These are phyloP conservation scores for Vigna mungo DNA, from an alignment of 306 rosid genomes.

Conservation along the genomic window DNA sequence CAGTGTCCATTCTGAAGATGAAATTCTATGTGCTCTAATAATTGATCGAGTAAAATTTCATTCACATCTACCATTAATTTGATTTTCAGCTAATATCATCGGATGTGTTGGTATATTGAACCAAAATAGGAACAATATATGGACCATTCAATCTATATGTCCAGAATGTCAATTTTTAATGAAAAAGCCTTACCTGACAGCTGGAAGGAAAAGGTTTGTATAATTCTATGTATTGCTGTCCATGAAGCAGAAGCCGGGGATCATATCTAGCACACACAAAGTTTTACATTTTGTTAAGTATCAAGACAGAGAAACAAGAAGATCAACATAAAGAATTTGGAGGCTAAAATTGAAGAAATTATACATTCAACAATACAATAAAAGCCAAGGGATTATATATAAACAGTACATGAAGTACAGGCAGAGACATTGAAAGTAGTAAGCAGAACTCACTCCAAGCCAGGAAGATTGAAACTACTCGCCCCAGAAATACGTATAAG, in stretches of 20 bases:
- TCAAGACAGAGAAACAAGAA: constrained; percentile 28
- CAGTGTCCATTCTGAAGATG: constrained; percentile 16
- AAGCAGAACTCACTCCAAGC: constrained; percentile 74
- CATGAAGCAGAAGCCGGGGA: constrained; percentile 88
- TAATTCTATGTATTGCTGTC: constrained; percentile 90
- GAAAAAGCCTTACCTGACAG: constrained; percentile 65
- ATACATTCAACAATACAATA: constrained; percentile 2
- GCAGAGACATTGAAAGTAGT: constrained; percentile 31
- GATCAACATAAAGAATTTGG: constrained; percentile 26
- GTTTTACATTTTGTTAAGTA: constrained; percentile 18
- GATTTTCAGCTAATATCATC: constrained; percentile 14
- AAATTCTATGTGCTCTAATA: neutral
- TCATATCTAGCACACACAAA: constrained; percentile 65
- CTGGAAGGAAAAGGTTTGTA: constrained; percentile 84
- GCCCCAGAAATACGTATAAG: constrained; percentile 49
- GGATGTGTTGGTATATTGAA: neutral
- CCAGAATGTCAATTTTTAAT: constrained; percentile 40
- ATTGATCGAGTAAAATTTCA: constrained; percentile 14
- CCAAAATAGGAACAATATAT: constrained; percentile 21
- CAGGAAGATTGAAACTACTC: constrained; percentile 56
- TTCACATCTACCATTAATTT: constrained; percentile 14
- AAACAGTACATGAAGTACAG: constrained; percentile 21
- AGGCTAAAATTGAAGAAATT: neutral
- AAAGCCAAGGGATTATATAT: constrained; percentile 3
- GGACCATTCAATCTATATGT: constrained; percentile 28